A percentile compares a stretch with the other conserved stretches of the same genome.
These are phyloP conservation scores for Primulina huaijiensis DNA, from an alignment of 257 asterid genomes.

Conservation along the genomic window DNA sequence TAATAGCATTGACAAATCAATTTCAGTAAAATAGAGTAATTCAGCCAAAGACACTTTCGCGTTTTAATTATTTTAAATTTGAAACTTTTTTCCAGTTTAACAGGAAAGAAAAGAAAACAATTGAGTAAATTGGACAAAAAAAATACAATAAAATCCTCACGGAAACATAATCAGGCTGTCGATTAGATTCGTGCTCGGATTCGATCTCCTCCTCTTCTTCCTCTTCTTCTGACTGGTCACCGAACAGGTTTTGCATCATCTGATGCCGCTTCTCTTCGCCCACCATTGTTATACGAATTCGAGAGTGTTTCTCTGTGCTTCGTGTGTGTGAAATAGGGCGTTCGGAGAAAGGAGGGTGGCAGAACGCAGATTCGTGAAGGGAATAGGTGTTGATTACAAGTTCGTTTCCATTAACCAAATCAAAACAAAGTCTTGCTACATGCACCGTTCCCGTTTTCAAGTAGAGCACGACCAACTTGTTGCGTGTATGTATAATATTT, in stretches of 20 bases:
- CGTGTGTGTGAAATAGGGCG: not conserved
- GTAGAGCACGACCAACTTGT: too few species aligned
- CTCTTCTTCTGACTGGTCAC: conserved; percentile 94
- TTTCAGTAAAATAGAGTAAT: not conserved
- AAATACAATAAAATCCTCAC: conserved; percentile 34
- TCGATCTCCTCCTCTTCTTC: conserved; percentile 93
- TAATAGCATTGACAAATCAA: not conserved
- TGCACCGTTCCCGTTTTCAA: too few species aligned
- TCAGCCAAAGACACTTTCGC: not conserved
- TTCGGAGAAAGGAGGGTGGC: too few species aligned
- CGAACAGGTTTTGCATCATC: conserved; percentile 98
- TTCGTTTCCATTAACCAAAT: too few species aligned
- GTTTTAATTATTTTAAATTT: not conserved
- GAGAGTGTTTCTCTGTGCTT: not conserved
- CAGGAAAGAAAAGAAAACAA: not conserved
- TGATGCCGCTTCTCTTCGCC: conserved; percentile 98
- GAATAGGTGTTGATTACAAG: too few species aligned
- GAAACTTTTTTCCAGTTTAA: not conserved
- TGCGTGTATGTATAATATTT: too few species aligned
- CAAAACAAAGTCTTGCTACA: too few species aligned
- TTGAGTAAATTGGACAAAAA: not conserved
- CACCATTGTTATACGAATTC: conserved; percentile 43
- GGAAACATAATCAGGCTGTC: conserved; percentile 75
- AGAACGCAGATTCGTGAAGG: too few species aligned
- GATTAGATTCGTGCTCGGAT: conserved; percentile 93